phyloP scores from a whole-genome alignment of 345 rosid species.

The Lenwebbia sp. region DNA sequence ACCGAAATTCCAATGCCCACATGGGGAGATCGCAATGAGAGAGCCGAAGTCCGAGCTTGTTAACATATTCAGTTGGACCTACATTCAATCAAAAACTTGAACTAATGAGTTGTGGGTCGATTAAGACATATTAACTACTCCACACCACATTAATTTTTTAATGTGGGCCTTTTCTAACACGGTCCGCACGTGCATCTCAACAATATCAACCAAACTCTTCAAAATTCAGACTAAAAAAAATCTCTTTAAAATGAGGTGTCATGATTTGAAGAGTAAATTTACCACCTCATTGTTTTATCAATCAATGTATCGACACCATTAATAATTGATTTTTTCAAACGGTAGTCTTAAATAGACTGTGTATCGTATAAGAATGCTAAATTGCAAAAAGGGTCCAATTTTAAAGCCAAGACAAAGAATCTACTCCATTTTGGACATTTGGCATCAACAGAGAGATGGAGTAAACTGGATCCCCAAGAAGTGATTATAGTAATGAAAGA shows the following conservation, averaged over 20 bases:
- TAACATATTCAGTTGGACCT: rapidly evolving
- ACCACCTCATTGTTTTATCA: background rate
- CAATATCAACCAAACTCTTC: background rate
- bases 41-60: rapidly evolving
- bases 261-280: background rate
- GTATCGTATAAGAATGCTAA: background rate
- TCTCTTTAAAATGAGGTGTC: background rate
- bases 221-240: background rate
- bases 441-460: background rate
- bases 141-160: background rate
- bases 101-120: too few species aligned
- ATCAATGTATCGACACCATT: background rate
- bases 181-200: rapidly evolving
- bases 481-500: background rate
- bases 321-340: background rate
- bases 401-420: background rate
- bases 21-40: background rate
- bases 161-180: background rate
- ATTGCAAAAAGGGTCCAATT: background rate
- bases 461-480: background rate
- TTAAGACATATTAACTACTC: background rate
- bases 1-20: background rate
- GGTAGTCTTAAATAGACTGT: background rate
- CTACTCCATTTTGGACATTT: background rate
- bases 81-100: background rate